phyloP scores from a whole-genome alignment of 2,329 filamentous ascomycete species.

The Fusarium haematococcum region DNA sequence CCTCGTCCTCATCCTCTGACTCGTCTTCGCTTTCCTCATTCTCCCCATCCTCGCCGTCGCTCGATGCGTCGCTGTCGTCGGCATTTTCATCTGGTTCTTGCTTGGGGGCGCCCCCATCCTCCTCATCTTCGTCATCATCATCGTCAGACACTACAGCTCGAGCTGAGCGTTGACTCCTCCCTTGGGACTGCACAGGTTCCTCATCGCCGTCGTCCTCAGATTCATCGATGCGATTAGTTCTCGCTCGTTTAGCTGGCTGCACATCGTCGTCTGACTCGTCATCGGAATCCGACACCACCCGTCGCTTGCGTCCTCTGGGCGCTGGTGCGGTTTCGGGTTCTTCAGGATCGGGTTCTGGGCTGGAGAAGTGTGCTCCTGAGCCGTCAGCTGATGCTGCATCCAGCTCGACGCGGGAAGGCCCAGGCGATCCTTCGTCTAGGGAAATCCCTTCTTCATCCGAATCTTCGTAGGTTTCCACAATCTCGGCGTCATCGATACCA shows the following conservation, averaged over 20 bases:
- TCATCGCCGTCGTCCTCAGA: constrained; percentile 42
- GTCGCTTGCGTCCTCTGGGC: constrained; percentile 43
- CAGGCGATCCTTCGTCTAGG: constrained; percentile 11
- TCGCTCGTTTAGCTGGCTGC: constrained; percentile 41
- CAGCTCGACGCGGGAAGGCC: neutral
- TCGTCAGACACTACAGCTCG: constrained; percentile 18
- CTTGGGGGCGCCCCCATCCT: constrained; percentile 26
- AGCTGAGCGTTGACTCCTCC: neutral
- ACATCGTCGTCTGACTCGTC: constrained; percentile 42
- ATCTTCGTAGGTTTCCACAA: constrained; percentile 40
- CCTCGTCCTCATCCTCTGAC: constrained; percentile 16
- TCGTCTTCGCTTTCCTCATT: constrained; percentile 6
- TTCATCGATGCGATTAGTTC: constrained; percentile 26
- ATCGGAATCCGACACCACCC: constrained; percentile 48
- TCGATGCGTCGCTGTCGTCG: neutral
- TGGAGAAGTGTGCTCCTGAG: constrained; percentile 45
- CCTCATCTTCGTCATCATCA: constrained; percentile 33
- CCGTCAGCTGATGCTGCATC: constrained; percentile 20
- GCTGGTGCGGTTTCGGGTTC: constrained; percentile 13
- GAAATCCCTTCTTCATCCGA: constrained; percentile 46
- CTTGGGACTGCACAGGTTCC: neutral
- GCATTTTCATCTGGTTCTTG: neutral
- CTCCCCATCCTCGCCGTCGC: neutral
- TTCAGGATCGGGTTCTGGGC: constrained; percentile 43
- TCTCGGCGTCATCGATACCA: constrained; percentile 52